Evolutionary conservation across 306 rosid genomes (phyloP), one percentile per base, ranked within the genome.

Genomic region (Vigna radiata): DNA sequence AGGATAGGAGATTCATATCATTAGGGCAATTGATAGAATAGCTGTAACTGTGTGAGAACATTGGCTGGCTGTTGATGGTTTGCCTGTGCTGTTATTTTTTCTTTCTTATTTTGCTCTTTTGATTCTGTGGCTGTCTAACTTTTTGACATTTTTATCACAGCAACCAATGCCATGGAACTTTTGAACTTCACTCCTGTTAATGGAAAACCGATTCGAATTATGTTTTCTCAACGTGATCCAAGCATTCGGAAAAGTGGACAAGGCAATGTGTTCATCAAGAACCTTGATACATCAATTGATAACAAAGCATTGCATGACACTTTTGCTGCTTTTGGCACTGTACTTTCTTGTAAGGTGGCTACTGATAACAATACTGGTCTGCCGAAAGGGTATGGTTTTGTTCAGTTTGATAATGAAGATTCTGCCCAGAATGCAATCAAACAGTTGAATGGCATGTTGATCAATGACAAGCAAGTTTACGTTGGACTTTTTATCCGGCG

Each of bases 261-360:
- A 76, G 98, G 90, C 14, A 94, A 94, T 70, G 86, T 94, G 73
- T 94, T 92, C 61, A 89, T 94, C 13, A 90, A 94, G 86, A 89
- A 89, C 49, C 80, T 94, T 73, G 98, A 94, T 80, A 16, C 77
- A 4, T 73, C 91, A 13, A 87, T 94, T 27, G 96, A 94, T 63
- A 88, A 94, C 89, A 92, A 90, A 92, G 91, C 91, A 27, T 85
- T 94, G 11, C 86, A 83, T 50, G 97, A 91, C 64, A 90, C 93
- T 63, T 94, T 94, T 85, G 83, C 90, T 72, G 31, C 85, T 53
- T 88, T 94, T 85, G 98, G 98, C 44, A 60, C 75, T 23, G 87
- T 94, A 1, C 97, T 94, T 46, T 94, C 97, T 78, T 92, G 95
- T 72, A 94, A 94, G 83, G 89, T 94, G 54, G 96, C 93, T 18